Base-by-base conservation (phyloP, 2,329 filamentous ascomycete genomes). In the Zymoseptoria brevis region DNA sequence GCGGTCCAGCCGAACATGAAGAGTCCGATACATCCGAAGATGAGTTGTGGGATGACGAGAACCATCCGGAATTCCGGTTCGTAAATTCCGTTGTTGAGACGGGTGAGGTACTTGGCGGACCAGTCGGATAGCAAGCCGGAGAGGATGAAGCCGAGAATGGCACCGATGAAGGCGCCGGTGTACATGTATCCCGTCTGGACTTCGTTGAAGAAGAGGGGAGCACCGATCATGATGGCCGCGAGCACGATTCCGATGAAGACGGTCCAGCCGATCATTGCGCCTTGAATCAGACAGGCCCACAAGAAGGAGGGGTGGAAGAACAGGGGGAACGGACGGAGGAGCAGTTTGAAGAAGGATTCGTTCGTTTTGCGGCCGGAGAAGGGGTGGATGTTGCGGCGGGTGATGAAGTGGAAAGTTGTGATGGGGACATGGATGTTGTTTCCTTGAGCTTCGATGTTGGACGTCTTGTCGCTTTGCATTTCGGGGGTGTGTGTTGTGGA, bases 231-330 rank as follows among this genome's bases (percentile, higher is more conserved):
- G 65, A 95, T 86, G 60, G 87, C 84, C n/a, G 87, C 88, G 52
- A 95, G 77, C 65, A 94, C 85, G 61, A 94, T 87, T 58, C 89
- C 88, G 64, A 96, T 93, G 70, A 96, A 90, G 16, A 96, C 89
- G 1, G 92, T 96, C 92, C 93, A 97, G 64, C 92, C 93, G 69
- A 96, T 96, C 70, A 96, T 84, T 4, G 89, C 84, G 16, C 92
- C 92, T 79, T 96, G 92, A 54, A 92, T 89, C 3, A 96, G 79
- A 68, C 82, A 85, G 16, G 81, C 81, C 89, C 90, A 96, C 49
- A 95, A 74, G 66, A 96, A 90, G 7, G 89, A 89, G 0, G 91
- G 92, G 71, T 96, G 92, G 6, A 88, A 73, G 66, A 96, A 87
- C 0, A 96, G 81, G 0, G 89, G 89, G 56, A 96, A 86, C 0